phyloP scores from a whole-genome alignment of 208 protist genomes.

The Trypanosoma scelopori region DNA sequence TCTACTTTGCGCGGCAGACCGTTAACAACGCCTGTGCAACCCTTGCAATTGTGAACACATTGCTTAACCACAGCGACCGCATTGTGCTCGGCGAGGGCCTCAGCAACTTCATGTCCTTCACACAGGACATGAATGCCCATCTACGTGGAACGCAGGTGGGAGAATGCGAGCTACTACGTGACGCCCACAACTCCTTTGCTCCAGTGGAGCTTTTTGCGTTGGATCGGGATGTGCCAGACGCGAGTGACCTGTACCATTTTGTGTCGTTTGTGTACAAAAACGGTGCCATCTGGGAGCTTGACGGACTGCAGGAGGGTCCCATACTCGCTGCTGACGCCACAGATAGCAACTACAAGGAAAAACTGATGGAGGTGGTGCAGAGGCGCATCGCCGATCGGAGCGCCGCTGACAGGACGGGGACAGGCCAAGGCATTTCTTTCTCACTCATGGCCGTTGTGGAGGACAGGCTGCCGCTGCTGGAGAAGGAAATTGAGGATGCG shows the following conservation, averaged over 20 bases:
- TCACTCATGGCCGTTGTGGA: conserved; percentile 95
- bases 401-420: conserved; percentile 44
- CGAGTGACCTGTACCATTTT: conserved; percentile 96
- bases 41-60: conserved; percentile 96
- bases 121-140: conserved; percentile 60
- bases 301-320: conserved; percentile 95
- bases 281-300: conserved; percentile 96
- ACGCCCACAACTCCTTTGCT: conserved; percentile 96
- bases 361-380: conserved; percentile 82
- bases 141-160: conserved; percentile 74
- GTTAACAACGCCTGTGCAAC: conserved; percentile 98
- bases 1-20: conserved; percentile 97
- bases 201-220: conserved; percentile 44
- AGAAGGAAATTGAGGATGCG: conserved; percentile 58
- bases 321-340: conserved; percentile 78
- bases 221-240: conserved; percentile 31
- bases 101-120: conserved; percentile 80
- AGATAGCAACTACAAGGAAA: conserved; percentile 61
- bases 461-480: conserved; percentile 73
- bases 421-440: conserved; percentile 92
- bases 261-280: conserved; percentile 94
- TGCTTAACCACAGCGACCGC: conserved; percentile 89
- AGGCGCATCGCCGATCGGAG: conserved; percentile 78
- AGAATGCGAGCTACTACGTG: conserved; percentile 84
- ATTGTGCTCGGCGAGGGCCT: conserved; percentile 92